Conservation (phyloP, 345 rosid species). For the Lenwebbia sp. region DNA sequence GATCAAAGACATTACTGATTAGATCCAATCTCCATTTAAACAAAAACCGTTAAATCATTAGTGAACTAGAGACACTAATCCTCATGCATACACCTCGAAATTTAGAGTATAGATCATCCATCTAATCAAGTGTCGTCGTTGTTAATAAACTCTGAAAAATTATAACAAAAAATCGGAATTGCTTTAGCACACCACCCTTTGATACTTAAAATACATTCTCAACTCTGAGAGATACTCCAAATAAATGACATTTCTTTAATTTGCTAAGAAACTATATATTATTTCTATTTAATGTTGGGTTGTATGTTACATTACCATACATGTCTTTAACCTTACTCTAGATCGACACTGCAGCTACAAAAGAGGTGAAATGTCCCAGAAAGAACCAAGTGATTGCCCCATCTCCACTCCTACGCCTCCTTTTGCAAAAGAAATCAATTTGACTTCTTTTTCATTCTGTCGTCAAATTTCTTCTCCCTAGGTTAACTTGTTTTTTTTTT, state of each 20-base stretch:
- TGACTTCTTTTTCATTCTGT: background rate
- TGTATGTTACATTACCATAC: background rate
- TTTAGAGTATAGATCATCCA: background rate
- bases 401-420: slow-evolving; percentile 9
- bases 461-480: no score
- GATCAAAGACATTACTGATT: background rate
- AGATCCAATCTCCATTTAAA: background rate
- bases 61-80: background rate
- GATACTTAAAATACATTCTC: background rate
- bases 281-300: background rate
- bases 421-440: background rate
- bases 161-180: background rate
- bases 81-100: background rate
- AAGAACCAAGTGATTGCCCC: background rate
- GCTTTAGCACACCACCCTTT: background rate
- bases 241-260: background rate
- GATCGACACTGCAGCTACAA: slow-evolving; percentile 13
- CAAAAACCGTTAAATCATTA: background rate
- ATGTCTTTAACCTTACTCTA: slow-evolving; percentile 21
- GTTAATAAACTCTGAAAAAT: background rate
- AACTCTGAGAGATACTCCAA: background rate
- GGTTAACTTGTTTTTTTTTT: no score
- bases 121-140: background rate
- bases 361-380: slow-evolving; percentile 12
- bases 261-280: background rate